Base-by-base conservation (phyloP, 495 filamentous ascomycete genomes). In the Aspergillus panamensis region DNA sequence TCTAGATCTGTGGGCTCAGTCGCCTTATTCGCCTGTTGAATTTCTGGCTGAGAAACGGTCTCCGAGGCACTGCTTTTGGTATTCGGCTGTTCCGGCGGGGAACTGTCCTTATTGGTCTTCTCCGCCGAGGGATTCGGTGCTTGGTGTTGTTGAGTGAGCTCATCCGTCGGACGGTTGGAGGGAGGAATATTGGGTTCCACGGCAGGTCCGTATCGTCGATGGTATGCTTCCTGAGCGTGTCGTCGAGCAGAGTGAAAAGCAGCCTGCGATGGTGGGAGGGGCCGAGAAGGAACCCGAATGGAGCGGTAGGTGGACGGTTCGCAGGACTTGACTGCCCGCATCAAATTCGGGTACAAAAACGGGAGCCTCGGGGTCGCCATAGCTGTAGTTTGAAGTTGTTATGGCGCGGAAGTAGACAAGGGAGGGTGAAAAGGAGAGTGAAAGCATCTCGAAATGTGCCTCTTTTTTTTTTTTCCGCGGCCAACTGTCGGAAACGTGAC, bases 311-410 rank as follows among this genome's bases (percentile, higher is more conserved):
- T 69, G 13, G 48, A 66, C n/a, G 70, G 65, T 50, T 77, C 69
- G 52, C 72, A 80, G 20, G 70, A 62, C 25, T 73, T 66, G 25
- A 73, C 63, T 2, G 72, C 66, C 14, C 73, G 74, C 55, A 85
- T 87, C 47, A 89, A 71, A 60, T 87, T 83, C 35, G 88, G 87
- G 63, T 91, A 92, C 14, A 92, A 79, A 63, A 92, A 91, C 3
- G 83, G 84, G 32, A 93, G 77, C 62, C 89, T 78, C 48, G 77
- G 76, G 9, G 82, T 77, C 49, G 87, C 82, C 89, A 93, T 93
- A 54, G 56, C 59, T 57, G 55, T 30, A 8, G 33, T 32, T 20
- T 14, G 29, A 40, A 29, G 19, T 37, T 21, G 39, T 17, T n/a
- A 29, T 42, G 25, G 25, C 20, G 20, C 33, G 43, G 44, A 17